Base-by-base conservation (phyloP, 1,139 yeast species). In the Blastobotrys serpentis region DNA sequence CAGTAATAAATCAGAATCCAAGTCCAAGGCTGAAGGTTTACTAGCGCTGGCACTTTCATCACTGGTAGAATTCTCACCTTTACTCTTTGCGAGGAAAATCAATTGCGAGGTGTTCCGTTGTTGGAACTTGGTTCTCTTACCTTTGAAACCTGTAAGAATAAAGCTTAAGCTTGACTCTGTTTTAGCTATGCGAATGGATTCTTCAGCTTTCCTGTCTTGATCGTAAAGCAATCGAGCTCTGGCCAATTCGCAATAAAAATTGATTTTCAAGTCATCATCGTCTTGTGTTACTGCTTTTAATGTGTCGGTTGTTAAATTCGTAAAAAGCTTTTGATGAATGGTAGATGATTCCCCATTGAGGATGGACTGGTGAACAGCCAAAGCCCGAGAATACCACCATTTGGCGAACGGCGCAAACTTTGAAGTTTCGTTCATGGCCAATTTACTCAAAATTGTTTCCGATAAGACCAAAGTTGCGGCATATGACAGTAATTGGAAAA, bases 121-220 rank as follows among this genome's bases (percentile, higher is more conserved):
- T 67, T 92, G 99, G 63, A 72, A 86, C 64, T 86, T 87, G 2
- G 98, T 90, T 63, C 94, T 76, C 62, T 84, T 86, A 4, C 96
- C 97, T 57, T 82, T 81, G 44, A 92, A 87, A 55, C 98, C 98
- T 1, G 97, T 84, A 43, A 90, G 69, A 0, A 84, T 77, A 53
- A 84, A 77, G 38, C 76, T 71, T 43, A 94, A 73, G 1, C 80
- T 78, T 0, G 95, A 81, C 10, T 52, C 43, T 14, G 73, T 49
- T 74, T 77, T 23, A 78, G 94, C 66, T 72, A 75, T 10, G 66
- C 69, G 59, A 78, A 75, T 25, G 75, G 73, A 7, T 78, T 80
- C 42, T 79, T 75, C 46, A 75, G 73, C 63, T 78, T 90, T 34
- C 79, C 76, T 56, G 72, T 82, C 56, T 79, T 81, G 56, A 77